A percentile compares a stretch with the other conserved stretches of the same genome.
Evolutionary conservation across 2,329 filamentous ascomycete species (phyloP).

Genomic region (Talaromyces marneffei): DNA sequence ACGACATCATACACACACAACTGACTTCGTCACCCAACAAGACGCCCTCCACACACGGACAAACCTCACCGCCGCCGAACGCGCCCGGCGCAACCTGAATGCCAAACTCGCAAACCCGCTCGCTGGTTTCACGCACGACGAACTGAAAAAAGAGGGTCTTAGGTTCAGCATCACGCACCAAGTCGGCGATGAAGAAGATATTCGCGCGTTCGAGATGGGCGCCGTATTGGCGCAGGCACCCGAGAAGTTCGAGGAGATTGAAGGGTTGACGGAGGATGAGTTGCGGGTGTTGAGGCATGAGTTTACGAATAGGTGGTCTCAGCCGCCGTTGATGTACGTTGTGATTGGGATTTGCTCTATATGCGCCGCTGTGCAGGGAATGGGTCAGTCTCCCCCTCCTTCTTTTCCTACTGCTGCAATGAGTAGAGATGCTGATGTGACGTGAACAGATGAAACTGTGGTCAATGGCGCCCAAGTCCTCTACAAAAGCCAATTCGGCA

Average conservation of each 20-base stretch:
- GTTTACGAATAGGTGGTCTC: constrained; percentile 61
- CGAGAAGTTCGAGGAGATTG: constrained; percentile 46
- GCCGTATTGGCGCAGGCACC: constrained; percentile 54
- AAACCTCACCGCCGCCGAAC: constrained; percentile 33
- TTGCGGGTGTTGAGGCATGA: constrained; percentile 54
- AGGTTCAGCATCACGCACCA: constrained; percentile 54
- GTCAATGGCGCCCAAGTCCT: constrained; percentile 65
- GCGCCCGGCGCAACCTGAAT: constrained; percentile 36
- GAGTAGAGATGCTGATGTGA: not conserved
- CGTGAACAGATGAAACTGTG: constrained; percentile 56
- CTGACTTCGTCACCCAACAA: constrained; percentile 11
- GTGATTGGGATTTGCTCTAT: constrained; percentile 62
- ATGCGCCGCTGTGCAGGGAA: constrained; percentile 65
- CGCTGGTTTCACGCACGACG: constrained; percentile 43
- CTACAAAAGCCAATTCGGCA: constrained; percentile 57
- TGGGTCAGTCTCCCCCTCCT: constrained; percentile 42
- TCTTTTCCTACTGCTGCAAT: not conserved
- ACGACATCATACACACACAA: not conserved
- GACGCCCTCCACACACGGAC: constrained; percentile 18
- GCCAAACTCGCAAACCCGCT: constrained; percentile 52
- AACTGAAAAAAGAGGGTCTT: constrained; percentile 53
- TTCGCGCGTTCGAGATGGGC: constrained; percentile 55
- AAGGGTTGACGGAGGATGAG: constrained; percentile 55
- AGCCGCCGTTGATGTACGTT: constrained; percentile 60
- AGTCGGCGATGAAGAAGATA: constrained; percentile 50